Base-by-base conservation (phyloP, 2,329 filamentous ascomycete species). In the Acarospora socialis region DNA sequence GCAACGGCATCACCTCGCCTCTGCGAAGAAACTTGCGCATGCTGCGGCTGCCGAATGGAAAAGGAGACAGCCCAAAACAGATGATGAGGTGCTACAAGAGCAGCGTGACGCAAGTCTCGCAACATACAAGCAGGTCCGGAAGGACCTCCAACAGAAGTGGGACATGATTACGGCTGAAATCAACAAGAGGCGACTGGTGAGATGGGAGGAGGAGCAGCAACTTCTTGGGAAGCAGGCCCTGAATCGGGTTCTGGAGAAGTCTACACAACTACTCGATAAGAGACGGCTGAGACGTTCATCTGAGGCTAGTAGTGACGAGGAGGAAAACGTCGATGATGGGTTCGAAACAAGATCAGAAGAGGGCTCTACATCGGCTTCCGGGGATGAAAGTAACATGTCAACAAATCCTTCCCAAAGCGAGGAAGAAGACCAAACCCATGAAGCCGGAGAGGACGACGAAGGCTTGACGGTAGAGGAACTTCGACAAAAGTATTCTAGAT, bases 31-130 rank as follows among this genome's bases (percentile, higher is more conserved):
- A 32, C 55, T 92, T 32, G 87, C 87, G 1, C 73, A 81, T 46
- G 77, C 81, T 26, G 82, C 81, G 45, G 65, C 77, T 32, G 78
- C 82, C 9, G 77, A 77, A 49, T 86, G 80, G 78, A 62, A 74
- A 32, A 63, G 72, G 33, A 71, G 73, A 33, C 78, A 83, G 28
- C 78, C 79, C 7, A 82, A 82, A 45, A 75, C 77, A 1, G 64
- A 69, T 1, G 83, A 94, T 47, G 79, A 95, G 50, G 67, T 94
- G 12, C 76, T 86, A 45, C 71, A 70, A 9, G 87, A 95, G 50
- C 74, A 81, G 36, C 66, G 69, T 32, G 73, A 77, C 15, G 65
- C 74, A 45, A 74, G 74, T 54, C 64, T 75, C 38, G 58, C 61
- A 27, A 69, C 73, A 17, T 92, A 90, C 52, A 81, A 73, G 38